Evolutionary conservation across 1,139 yeast species (phyloP).

Genomic region (Candida sanyaensis): DNA sequence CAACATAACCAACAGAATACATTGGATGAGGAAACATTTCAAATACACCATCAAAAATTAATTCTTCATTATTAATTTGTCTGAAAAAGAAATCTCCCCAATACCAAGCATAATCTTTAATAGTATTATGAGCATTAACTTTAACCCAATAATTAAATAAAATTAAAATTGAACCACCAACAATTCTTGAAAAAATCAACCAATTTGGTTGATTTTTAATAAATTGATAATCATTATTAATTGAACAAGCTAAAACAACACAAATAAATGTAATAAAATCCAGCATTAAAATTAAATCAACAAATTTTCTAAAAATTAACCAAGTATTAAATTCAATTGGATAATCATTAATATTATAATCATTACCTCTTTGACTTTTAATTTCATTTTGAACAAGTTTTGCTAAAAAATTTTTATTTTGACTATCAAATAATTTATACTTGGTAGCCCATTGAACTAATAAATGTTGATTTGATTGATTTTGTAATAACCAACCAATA

Average conservation of each 20-base stretch:
- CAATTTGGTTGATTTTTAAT: conserved; percentile 34
- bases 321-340: conserved; percentile 85
- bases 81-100: conserved; percentile 94
- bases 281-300: conserved; percentile 82
- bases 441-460: conserved; percentile 58
- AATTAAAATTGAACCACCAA: conserved; percentile 51
- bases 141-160: conserved; percentile 85
- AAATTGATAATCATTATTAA: conserved; percentile 44
- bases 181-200: conserved; percentile 39
- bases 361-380: conserved; percentile 59
- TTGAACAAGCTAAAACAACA: conserved; percentile 61
- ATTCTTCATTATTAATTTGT: conserved; percentile 69
- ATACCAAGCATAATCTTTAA: conserved; percentile 92
- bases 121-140: conserved; percentile 85
- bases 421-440: conserved; percentile 45
- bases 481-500: conserved; percentile 68
- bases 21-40: conserved; percentile 93
- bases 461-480: conserved; percentile 62
- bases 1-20: conserved; percentile 90
- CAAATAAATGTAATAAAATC: conserved; percentile 80
- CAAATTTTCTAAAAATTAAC: conserved; percentile 78
- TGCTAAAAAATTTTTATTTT: conserved; percentile 38
- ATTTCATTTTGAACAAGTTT: conserved; percentile 46
- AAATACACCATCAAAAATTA: conserved; percentile 87
- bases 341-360: conserved; percentile 48